These are phyloP conservation scores for Mucor indicus DNA, from an alignment of 371 early-diverging fungal genomes.

Conservation along the genomic window DNA sequence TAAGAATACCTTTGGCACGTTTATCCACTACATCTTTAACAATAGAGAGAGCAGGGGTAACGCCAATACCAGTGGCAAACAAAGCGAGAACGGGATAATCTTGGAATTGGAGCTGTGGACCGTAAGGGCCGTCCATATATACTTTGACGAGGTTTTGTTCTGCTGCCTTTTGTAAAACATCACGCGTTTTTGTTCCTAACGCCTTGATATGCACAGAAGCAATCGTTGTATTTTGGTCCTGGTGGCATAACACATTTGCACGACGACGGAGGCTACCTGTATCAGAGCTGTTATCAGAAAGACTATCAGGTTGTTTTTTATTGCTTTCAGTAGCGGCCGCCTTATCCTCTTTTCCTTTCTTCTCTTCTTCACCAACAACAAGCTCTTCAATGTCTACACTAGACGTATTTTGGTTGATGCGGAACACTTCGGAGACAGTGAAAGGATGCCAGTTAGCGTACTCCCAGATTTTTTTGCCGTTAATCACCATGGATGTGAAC, in stretches of 20 bases:
- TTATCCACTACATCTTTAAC: conserved; percentile 35
- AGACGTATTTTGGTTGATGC: background rate
- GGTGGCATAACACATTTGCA: background rate
- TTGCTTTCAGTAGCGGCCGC: background rate
- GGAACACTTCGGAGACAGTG: conserved; percentile 33
- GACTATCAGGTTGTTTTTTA: background rate
- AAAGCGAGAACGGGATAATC: conserved; percentile 30
- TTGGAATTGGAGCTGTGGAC: conserved; percentile 34
- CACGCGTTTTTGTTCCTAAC: conserved; percentile 30
- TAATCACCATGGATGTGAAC: conserved; percentile 30
- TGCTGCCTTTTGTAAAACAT: conserved; percentile 7
- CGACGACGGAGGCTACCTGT: background rate
- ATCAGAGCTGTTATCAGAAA: background rate
- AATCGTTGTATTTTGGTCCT: conserved; percentile 5
- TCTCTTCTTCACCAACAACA: background rate
- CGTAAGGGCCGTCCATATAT: conserved; percentile 44
- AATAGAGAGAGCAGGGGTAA: conserved; percentile 39
- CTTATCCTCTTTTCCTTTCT: background rate
- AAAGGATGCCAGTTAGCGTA: conserved; percentile 42
- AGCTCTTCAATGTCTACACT: background rate
- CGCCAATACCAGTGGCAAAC: conserved; percentile 42
- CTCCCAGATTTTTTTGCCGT: conserved; percentile 15
- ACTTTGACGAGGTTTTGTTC: conserved; percentile 15
- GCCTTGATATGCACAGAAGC: conserved; percentile 40
- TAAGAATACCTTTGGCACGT: conserved; percentile 27